Conservation (phyloP, 1,284 basidiomycete genomes). For the Papiliotrema fonsecae region DNA sequence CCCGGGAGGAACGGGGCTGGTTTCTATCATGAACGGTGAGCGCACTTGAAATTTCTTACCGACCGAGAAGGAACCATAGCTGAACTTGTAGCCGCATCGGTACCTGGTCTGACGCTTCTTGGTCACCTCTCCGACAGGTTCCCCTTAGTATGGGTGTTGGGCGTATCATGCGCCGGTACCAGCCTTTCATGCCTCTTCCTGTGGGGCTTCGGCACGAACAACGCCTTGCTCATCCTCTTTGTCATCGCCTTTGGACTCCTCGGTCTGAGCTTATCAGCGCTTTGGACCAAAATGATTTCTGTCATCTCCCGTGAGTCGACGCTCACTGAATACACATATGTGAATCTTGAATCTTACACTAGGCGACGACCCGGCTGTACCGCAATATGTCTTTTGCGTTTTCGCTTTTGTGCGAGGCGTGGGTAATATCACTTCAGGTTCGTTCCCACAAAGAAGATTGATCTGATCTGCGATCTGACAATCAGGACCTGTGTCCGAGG, state of each 20-base stretch:
- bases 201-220: slow-evolving; percentile 40
- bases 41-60: neutral
- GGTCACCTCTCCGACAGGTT: slow-evolving; percentile 42
- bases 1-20: slow-evolving; percentile 39
- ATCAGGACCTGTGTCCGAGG: slow-evolving; percentile 34
- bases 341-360: neutral
- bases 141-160: slow-evolving; percentile 32
- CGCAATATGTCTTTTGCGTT: slow-evolving; percentile 35
- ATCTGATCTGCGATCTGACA: neutral
- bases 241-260: slow-evolving; percentile 28
- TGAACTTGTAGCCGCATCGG: slow-evolving; percentile 30
- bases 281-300: slow-evolving; percentile 32
- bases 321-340: too few relatives aligned
- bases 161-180: slow-evolving; percentile 34
- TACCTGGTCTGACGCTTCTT: slow-evolving; percentile 39
- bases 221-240: slow-evolving; percentile 25
- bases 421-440: slow-evolving; percentile 44
- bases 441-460: neutral
- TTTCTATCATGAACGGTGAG: slow-evolving; percentile 45
- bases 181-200: slow-evolving; percentile 39
- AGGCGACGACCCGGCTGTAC: slow-evolving; percentile 42
- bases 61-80: neutral
- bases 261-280: slow-evolving; percentile 26
- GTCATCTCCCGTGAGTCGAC: slow-evolving; percentile 23
- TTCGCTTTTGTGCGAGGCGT: slow-evolving; percentile 43